A percentile compares a stretch with the other conserved stretches of the same genome.
These are phyloP conservation scores for Cenococcum geophilum DNA, from an alignment of 495 filamentous ascomycete genomes.

Conservation along the genomic window DNA sequence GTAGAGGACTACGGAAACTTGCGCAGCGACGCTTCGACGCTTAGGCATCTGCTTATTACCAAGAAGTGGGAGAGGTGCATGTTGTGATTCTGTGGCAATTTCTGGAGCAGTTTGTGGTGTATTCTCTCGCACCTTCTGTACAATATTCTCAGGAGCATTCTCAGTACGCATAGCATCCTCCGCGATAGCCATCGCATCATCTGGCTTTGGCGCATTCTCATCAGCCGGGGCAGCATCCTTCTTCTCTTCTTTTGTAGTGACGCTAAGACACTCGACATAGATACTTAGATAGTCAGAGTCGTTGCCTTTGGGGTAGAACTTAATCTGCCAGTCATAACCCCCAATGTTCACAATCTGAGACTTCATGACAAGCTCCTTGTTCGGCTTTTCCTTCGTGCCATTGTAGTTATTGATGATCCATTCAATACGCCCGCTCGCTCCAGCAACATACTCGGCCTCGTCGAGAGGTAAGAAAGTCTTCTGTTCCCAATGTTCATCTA, in stretches of 20 bases:
- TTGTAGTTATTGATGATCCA: constrained; percentile 57
- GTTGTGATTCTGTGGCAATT: constrained; percentile 9
- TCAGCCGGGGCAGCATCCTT: neutral
- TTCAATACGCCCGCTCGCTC: constrained; percentile 50
- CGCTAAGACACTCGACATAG: constrained; percentile 57
- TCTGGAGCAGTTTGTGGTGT: neutral
- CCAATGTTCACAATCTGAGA: constrained; percentile 54
- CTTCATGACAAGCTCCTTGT: constrained; percentile 53
- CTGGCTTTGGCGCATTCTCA: constrained; percentile 9
- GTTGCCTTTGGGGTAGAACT: constrained; percentile 63
- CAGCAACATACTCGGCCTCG: constrained; percentile 53
- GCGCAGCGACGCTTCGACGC: constrained; percentile 46
- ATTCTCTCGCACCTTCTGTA: neutral
- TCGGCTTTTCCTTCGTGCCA: constrained; percentile 56
- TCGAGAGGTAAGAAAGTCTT: constrained; percentile 53
- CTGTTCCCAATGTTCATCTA: constrained; percentile 55
- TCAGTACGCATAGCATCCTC: constrained; percentile 10
- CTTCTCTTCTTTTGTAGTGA: constrained; percentile 35
- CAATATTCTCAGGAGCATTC: neutral
- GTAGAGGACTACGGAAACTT: constrained; percentile 59
- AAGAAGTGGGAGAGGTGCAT: constrained; percentile 35
- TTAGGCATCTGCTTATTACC: constrained; percentile 14
- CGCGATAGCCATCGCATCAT: constrained; percentile 1
- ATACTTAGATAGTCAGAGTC: constrained; percentile 56
- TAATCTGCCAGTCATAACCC: constrained; percentile 63